Base-by-base conservation (phyloP, 1,284 basidiomycete species). In the Fomitiporia mediterranea region DNA sequence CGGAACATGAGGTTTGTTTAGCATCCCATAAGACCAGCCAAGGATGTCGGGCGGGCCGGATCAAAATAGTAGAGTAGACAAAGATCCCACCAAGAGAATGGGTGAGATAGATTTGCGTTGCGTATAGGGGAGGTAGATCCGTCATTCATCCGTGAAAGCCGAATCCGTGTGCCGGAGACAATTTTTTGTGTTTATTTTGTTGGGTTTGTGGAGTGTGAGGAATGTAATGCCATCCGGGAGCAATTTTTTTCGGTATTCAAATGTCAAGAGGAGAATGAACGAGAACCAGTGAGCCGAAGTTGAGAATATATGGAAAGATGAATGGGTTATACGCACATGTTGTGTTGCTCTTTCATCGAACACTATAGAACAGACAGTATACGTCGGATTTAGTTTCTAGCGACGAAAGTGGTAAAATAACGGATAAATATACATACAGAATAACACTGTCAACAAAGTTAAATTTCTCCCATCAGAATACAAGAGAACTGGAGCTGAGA, bases 271-370 rank as follows among this genome's bases (percentile, higher is more conserved):
- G 23, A 6, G 40, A 7, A 25, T 28, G 11, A n/a, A n/a, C n/a
- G 32, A 34, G 13, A 6, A 34, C 13, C 7, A 3, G 3, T 46
- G 44, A 46, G 44, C 27, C n/a, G n/a, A 15, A 46, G 1, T 30
- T 4, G 44, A 39, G 27, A 19, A 30, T 15, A 28, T 40, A 11
- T 17, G 53, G 37, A 53, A 40, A 34, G 51, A 48, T 32, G 30
- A 55, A 55, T 37, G 25, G 43, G 34, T 38, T 13, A 51, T 30
- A 67, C 86, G 56, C 65, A 89, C 86, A 98, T 75, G 67, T 97
- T 97, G 68, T 95, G 90, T 70, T 93, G 91, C 62, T 86, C 94
- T 72, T 95, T 95, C 87, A 95, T 94, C 15, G 91, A 94, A 68
- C 89, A 91, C 89, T 91, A 61, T 1, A 56, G 28, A 38, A 17